These are phyloP conservation scores for Ophidiomyces ophidiicola DNA, from an alignment of 2,329 filamentous ascomycete species.

Conservation along the genomic window DNA sequence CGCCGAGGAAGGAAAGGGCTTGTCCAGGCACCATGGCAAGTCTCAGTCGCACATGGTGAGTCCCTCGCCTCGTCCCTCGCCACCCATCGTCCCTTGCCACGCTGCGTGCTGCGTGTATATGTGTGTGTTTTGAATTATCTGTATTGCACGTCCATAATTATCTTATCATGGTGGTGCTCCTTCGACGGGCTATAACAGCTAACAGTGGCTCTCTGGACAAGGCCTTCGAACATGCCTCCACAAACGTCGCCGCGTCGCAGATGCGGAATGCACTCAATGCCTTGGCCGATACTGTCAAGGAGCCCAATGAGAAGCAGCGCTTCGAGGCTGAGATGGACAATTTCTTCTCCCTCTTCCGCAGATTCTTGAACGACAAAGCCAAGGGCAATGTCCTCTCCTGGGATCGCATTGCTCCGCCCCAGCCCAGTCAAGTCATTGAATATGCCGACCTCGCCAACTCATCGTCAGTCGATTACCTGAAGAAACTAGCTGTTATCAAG, in stretches of 20 bases:
- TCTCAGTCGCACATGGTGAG: slow-evolving; percentile 46
- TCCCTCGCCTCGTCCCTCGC: slow-evolving; percentile 12
- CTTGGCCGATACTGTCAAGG: slow-evolving; percentile 78
- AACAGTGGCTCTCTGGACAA: slow-evolving; percentile 29
- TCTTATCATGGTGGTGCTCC: too few relatives aligned
- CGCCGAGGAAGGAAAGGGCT: slow-evolving; percentile 21
- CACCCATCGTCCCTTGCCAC: slow-evolving; percentile 4
- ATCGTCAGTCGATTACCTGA: slow-evolving; percentile 85
- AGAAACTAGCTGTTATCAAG: slow-evolving; percentile 96
- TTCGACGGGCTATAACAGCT: slow-evolving; percentile 2
- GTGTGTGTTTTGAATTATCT: too few relatives aligned
- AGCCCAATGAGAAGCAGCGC: slow-evolving; percentile 60
- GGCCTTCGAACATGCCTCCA: slow-evolving; percentile 99
- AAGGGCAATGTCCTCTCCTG: slow-evolving; percentile 94
- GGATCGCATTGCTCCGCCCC: slow-evolving; percentile 91
- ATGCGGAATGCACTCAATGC: slow-evolving; percentile 97
- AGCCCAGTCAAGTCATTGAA: slow-evolving; percentile 85
- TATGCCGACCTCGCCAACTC: slow-evolving; percentile 83
- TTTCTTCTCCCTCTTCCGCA: slow-evolving; percentile 97
- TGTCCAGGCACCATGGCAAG: slow-evolving; percentile 41
- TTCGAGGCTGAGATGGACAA: slow-evolving; percentile 99
- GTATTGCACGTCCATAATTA: too few relatives aligned
- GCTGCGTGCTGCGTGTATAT: neutral
- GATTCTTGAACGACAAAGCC: slow-evolving; percentile 97
- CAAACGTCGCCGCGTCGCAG: slow-evolving; percentile 92